A percentile compares a stretch with the other conserved stretches of the same genome.
These are phyloP conservation scores for Penicillium sp. DNA, from an alignment of 2,329 filamentous ascomycete genomes.

Conservation along the genomic window DNA sequence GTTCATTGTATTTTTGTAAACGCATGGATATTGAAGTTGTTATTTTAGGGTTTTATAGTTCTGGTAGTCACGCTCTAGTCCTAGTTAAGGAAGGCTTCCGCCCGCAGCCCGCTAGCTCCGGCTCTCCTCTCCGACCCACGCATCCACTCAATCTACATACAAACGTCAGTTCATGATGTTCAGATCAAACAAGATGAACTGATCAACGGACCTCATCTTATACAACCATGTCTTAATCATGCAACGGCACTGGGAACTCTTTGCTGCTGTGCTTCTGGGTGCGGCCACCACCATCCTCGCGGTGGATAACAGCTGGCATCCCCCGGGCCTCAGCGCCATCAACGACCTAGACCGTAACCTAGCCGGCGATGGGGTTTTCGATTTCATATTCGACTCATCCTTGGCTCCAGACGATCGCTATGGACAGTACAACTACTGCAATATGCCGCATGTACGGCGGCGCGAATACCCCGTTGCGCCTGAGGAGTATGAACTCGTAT, in stretches of 20 bases:
- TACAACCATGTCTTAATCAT: not conserved
- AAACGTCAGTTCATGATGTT: not conserved
- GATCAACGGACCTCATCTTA: too few species aligned
- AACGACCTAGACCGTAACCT: conserved; percentile 61
- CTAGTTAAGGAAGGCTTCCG: not conserved
- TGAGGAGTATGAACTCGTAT: conserved; percentile 61
- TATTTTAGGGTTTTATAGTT: too few species aligned
- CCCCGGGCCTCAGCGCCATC: conserved; percentile 51
- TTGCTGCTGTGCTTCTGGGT: not conserved
- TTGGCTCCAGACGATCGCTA: conserved; percentile 53
- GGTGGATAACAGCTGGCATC: conserved; percentile 53
- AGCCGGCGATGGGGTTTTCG: conserved; percentile 60
- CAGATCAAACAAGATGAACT: not conserved
- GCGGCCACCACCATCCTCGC: conserved; percentile 4
- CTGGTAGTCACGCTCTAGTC: not conserved
- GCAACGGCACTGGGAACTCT: not conserved
- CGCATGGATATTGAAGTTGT: too few species aligned
- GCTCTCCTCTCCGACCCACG: too few species aligned
- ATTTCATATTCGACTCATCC: conserved; percentile 70
- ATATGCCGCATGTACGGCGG: conserved; percentile 77
- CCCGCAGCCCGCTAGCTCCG: too few species aligned
- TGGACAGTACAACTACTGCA: conserved; percentile 74
- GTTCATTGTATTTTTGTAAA: too few species aligned
- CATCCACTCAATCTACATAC: too few species aligned
- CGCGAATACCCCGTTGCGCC: conserved; percentile 58